These are phyloP conservation scores for Talaromyces marneffei DNA, from an alignment of 2,329 filamentous ascomycete species.

Conservation along the genomic window DNA sequence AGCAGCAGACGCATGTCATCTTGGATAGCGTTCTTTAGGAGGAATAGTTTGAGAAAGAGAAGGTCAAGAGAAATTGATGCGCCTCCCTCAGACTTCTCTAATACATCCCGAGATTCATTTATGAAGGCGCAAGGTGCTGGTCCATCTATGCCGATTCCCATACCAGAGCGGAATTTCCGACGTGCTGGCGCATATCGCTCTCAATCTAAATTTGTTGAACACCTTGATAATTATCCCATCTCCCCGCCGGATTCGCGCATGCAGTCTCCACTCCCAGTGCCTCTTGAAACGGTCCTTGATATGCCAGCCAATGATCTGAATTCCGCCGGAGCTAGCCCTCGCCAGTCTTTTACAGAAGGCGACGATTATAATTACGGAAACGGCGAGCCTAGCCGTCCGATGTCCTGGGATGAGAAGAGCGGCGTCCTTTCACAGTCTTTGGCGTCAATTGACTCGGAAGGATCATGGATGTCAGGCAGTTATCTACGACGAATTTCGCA, in stretches of 20 bases:
- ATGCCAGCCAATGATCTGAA: conserved; percentile 11
- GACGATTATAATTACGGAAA: conserved; percentile 30
- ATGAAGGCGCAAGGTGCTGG: conserved; percentile 49
- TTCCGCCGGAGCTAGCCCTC: conserved; percentile 16
- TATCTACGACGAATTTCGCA: conserved; percentile 47
- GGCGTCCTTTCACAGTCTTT: conserved; percentile 68
- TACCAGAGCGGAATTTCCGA: conserved; percentile 38
- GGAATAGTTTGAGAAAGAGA: conserved; percentile 54
- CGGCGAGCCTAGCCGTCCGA: conserved; percentile 25
- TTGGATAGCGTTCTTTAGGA: conserved; percentile 71
- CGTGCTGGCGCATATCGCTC: conserved; percentile 63
- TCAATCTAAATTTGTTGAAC: conserved; percentile 85
- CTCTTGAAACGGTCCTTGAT: conserved; percentile 33
- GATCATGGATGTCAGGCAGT: conserved; percentile 86
- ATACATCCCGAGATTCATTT: conserved; percentile 86
- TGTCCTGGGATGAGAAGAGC: conserved; percentile 38
- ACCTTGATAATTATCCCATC: conserved; percentile 76
- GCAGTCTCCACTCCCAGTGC: conserved; percentile 62
- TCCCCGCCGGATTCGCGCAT: conserved; percentile 80
- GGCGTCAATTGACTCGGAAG: conserved; percentile 92
- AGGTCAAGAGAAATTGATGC: conserved; percentile 46
- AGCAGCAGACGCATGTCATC: conserved; percentile 44
- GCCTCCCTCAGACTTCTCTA: conserved; percentile 75
- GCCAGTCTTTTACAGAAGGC: conserved; percentile 22
- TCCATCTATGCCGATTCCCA: conserved; percentile 31